These are phyloP conservation scores for Eucalyptus regnans DNA, from an alignment of 345 rosid genomes.

Conservation along the genomic window DNA sequence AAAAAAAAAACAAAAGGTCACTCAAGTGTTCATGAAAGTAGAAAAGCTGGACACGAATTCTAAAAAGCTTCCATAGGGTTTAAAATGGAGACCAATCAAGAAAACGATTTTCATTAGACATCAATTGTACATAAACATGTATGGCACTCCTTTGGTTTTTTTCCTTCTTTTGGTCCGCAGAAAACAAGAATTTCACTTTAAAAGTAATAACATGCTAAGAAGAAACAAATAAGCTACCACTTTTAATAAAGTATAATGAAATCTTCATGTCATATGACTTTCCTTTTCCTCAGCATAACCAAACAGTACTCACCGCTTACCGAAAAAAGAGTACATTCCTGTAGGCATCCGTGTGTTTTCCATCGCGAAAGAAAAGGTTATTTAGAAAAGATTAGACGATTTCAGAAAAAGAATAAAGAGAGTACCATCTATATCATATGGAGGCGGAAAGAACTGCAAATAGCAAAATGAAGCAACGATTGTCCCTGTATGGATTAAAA, in stretches of 20 bases:
- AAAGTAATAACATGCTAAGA: neutral
- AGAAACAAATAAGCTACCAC: neutral
- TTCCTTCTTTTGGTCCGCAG: neutral
- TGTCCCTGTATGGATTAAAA: slow-evolving; percentile 24
- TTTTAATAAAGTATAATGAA: neutral
- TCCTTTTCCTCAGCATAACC: neutral
- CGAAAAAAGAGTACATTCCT: neutral
- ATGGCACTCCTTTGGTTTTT: neutral
- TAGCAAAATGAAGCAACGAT: slow-evolving; percentile 25
- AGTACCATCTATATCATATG: slow-evolving; percentile 23
- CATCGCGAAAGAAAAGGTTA: neutral
- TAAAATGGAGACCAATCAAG: neutral
- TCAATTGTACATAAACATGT: neutral
- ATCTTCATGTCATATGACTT: neutral
- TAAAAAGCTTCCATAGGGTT: neutral
- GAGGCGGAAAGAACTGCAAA: slow-evolving; percentile 35
- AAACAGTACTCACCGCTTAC: neutral
- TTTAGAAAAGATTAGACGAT: neutral
- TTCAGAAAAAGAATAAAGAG: neutral
- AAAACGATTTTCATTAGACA: neutral
- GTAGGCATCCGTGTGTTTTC: neutral
- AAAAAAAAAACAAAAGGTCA: neutral
- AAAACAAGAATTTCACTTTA: neutral
- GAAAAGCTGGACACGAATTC: neutral
- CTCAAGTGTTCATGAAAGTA: neutral